Conservation (phyloP, 78 protist species). For the Guillardia theta region DNA sequence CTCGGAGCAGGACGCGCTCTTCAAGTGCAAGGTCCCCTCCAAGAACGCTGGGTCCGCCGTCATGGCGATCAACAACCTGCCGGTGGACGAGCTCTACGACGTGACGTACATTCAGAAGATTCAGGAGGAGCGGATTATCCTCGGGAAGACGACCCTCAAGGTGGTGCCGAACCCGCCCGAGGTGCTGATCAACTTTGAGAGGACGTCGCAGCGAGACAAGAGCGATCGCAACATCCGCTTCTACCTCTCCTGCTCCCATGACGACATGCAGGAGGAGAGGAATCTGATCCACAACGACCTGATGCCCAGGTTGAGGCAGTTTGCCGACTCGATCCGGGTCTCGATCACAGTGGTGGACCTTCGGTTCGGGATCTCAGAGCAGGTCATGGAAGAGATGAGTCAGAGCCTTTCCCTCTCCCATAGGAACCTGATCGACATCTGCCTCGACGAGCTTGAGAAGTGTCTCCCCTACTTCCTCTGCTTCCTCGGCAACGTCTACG, state of each 20-base stretch:
- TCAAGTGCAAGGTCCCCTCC: neutral
- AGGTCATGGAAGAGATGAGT: neutral
- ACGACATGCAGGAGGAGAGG: neutral
- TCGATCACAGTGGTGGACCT: neutral
- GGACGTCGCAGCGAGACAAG: neutral
- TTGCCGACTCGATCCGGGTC: neutral
- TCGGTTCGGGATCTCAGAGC: neutral
- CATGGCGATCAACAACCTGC: neutral
- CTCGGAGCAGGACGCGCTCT: neutral
- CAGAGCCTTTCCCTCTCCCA: neutral
- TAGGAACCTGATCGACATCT: neutral
- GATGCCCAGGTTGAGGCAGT: neutral
- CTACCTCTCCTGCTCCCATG: neutral
- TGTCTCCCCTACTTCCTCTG: neutral
- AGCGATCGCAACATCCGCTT: neutral
- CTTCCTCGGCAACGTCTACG: neutral
- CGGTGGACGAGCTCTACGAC: neutral
- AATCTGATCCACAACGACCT: neutral
- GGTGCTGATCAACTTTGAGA: neutral
- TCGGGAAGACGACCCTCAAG: neutral
- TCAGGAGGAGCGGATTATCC: neutral
- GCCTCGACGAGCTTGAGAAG: neutral
- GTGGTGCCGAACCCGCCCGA: neutral
- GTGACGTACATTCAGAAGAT: neutral
- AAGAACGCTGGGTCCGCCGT: neutral